phyloP scores from a whole-genome alignment of 108 stramenopile genomes.

The Cyclostephanos invisitatus region DNA sequence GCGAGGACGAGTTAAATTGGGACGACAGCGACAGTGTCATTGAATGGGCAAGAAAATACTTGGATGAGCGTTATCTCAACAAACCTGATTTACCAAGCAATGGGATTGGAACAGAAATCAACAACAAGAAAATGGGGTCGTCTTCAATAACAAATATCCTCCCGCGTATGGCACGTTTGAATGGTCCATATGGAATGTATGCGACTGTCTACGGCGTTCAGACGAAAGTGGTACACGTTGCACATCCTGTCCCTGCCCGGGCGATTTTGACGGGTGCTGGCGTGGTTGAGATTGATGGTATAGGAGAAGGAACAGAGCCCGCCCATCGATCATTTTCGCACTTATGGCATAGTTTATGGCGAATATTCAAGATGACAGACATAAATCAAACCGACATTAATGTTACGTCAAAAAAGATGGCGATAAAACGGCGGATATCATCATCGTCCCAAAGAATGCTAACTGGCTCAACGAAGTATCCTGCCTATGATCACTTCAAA shows the following conservation, averaged over 20 bases:
- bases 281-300: conserved; percentile 6
- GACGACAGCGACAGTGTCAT: conserved; percentile 19
- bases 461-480: conserved; percentile 77
- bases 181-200: conserved; percentile 92
- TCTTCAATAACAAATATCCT: conserved; percentile 83
- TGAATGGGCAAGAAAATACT: conserved; percentile 29
- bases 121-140: conserved; percentile 64
- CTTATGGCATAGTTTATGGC: neutral
- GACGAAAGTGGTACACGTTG: conserved; percentile 87
- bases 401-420: conserved; percentile 7
- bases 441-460: conserved; percentile 24
- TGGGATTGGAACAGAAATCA: conserved; percentile 28
- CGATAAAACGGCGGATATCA: conserved; percentile 8
- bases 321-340: neutral
- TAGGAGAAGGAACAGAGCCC: neutral
- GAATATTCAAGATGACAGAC: neutral
- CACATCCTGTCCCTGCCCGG: conserved; percentile 83
- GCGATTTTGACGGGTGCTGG: conserved; percentile 53
- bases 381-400: neutral
- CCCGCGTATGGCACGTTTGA: conserved; percentile 80
- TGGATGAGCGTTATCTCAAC: neutral
- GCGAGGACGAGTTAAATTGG: conserved; percentile 19
- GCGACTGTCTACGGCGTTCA: conserved; percentile 89
- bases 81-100: neutral
- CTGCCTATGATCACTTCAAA: conserved; percentile 92